Base-by-base conservation (phyloP, 2,329 filamentous ascomycete genomes). In the Pseudopyricularia cyperi region DNA sequence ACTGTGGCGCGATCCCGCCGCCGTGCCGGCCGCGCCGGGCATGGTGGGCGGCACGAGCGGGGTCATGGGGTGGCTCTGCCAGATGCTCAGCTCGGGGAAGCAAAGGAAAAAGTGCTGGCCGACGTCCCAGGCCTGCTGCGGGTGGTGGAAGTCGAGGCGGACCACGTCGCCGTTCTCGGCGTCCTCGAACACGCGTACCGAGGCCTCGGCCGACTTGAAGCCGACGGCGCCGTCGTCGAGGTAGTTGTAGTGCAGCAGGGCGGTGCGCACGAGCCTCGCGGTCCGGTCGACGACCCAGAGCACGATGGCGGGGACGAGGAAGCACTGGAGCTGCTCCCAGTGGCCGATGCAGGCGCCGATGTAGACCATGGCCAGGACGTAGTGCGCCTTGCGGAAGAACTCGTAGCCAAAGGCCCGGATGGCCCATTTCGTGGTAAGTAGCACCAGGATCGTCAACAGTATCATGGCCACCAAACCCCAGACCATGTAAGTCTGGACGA, bases 321-420 rank as follows among this genome's bases (percentile, higher is more conserved):
- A 89, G 61, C 81, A 86, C 47, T 76, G 72, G 4, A 89, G 69
- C 50, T 80, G 69, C 50, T 72, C 64, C 86, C 85, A 90, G 61
- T 90, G 86, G 1, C 76, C 85, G 76, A 83, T 88, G 64, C 83
- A 84, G 3, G 83, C 84, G 4, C 83, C 86, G 12, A 89, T 77
- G 63, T 87, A 90, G 4, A 89, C 64, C 68, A 85, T 79, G 11
- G 85, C 86, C 2, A 89, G 69, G 12, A 88, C 70, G 58, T 87
- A 87, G 62, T 89, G 85, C 0, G 77, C 68, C 62, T 87, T 88
- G 55, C 84, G 76, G 71, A 89, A 89, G 65, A 85, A 81, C 59
- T 89, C 86, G 63, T 90, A 88, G 3, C 86, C 86, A 0, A 75
- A 65, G 8, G 52, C 47, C 9, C 75, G 72, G 53, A 89, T 84